These are phyloP conservation scores for Colletotrichum spinosum DNA, from an alignment of 2,329 filamentous ascomycete species.

Conservation along the genomic window DNA sequence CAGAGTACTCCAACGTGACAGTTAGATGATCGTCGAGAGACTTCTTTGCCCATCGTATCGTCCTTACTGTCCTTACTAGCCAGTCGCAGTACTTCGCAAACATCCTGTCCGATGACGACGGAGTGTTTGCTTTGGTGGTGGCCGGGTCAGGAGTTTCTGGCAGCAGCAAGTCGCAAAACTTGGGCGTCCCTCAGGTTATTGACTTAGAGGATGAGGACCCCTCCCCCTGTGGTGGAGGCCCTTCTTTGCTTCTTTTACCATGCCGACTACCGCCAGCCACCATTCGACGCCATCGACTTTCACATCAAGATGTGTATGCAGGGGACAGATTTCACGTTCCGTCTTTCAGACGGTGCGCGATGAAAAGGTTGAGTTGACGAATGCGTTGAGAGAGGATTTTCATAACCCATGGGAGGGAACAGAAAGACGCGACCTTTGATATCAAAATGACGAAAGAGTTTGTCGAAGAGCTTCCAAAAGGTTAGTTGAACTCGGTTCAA, in stretches of 20 bases:
- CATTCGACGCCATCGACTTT: neutral
- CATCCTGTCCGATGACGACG: neutral
- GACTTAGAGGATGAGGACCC: neutral
- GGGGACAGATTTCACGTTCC: conserved; percentile 1
- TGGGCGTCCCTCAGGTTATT: neutral
- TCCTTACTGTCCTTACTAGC: conserved; percentile 20
- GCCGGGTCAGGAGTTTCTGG: neutral
- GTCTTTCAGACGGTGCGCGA: conserved; percentile 3
- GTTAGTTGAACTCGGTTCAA: too few species aligned
- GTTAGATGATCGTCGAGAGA: neutral
- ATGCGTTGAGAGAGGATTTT: too few species aligned
- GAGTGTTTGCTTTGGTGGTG: neutral
- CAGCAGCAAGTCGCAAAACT: neutral
- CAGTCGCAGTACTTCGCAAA: conserved; percentile 10
- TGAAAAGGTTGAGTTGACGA: neutral
- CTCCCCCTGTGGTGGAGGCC: neutral
- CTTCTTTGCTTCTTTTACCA: conserved; percentile 4
- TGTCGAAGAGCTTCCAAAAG: too few species aligned
- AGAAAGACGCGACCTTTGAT: too few species aligned
- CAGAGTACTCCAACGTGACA: conserved; percentile 13
- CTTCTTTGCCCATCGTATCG: conserved; percentile 16
- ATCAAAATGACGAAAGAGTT: too few species aligned
- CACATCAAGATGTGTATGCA: neutral
- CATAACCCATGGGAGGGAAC: too few species aligned
- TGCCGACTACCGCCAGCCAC: conserved; percentile 8